Conservation (phyloP, 2,329 filamentous ascomycete species). For the Ascochyta koolunga region DNA sequence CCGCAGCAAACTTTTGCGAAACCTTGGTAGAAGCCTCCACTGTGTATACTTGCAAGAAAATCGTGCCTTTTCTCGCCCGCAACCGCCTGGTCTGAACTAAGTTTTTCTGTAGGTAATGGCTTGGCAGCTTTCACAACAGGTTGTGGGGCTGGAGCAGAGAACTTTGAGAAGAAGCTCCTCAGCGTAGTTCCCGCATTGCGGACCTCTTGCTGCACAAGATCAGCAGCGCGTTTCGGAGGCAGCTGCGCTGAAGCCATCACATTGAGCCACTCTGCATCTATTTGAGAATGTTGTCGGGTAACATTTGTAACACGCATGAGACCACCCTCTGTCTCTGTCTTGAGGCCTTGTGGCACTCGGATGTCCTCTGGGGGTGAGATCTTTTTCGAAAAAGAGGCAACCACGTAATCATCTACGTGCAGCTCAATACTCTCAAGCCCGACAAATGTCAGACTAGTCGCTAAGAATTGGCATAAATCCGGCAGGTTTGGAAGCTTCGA, state of each 20-base stretch:
- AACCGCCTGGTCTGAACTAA: conserved; percentile 64
- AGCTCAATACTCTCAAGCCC: conserved; percentile 86
- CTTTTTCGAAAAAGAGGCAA: conserved; percentile 83
- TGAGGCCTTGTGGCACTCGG: conserved; percentile 76
- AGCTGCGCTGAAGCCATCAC: conserved; percentile 83
- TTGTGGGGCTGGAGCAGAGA: conserved; percentile 34
- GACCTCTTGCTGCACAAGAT: conserved; percentile 44
- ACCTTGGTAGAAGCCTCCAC: conserved; percentile 81
- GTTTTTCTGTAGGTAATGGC: conserved; percentile 24
- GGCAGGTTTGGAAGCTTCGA: conserved; percentile 86
- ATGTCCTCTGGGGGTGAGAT: conserved; percentile 77
- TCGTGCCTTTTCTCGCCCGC: conserved; percentile 72
- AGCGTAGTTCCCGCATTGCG: conserved; percentile 44
- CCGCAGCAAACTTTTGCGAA: conserved; percentile 72
- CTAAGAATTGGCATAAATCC: conserved; percentile 87
- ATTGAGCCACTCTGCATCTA: conserved; percentile 88
- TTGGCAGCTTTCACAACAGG: conserved; percentile 29
- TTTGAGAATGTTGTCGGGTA: conserved; percentile 85
- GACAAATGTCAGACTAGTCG: conserved; percentile 95
- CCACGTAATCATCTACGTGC: conserved; percentile 84
- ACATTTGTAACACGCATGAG: conserved; percentile 86
- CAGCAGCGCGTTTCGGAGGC: conserved; percentile 42
- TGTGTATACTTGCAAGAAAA: conserved; percentile 88
- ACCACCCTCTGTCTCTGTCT: conserved; percentile 81
- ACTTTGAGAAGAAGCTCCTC: conserved; percentile 50